Conservation (phyloP, 148 eudicot species). For the Rhododendron simsii region DNA sequence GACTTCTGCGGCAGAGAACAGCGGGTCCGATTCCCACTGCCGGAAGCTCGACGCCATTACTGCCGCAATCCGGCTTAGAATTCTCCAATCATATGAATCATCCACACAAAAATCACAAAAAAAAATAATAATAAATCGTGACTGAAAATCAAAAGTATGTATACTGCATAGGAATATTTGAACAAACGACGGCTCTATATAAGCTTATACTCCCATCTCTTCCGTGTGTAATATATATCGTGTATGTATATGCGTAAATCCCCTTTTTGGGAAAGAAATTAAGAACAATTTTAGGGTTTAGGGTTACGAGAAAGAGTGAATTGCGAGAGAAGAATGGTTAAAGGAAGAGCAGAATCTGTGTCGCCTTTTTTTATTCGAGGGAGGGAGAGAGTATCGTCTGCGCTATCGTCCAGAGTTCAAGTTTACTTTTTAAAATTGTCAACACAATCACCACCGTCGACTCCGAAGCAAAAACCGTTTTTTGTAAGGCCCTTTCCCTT, state of each 20-base stretch:
- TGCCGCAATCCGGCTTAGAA: neutral
- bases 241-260: neutral
- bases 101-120: neutral
- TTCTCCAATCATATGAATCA: neutral
- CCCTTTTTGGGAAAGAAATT: too few species aligned
- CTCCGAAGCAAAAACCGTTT: too few species aligned
- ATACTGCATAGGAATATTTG: neutral
- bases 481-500: too few species aligned
- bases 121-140: neutral
- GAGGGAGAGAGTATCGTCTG: neutral
- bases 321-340: neutral
- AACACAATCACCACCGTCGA: neutral
- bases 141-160: neutral
- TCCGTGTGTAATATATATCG: neutral
- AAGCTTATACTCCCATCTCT: constrained; percentile 4
- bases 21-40: constrained; percentile 38
- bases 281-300: neutral
- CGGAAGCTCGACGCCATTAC: constrained; percentile 26
- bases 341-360: neutral
- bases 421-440: neutral
- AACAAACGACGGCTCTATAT: neutral
- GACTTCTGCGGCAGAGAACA: constrained; percentile 37
- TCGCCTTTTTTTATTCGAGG: neutral
- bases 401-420: neutral
- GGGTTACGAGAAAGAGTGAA: neutral